Evolutionary conservation across 2,329 filamentous ascomycete species (phyloP).

Genomic region (Colletotrichum eleusines): DNA sequence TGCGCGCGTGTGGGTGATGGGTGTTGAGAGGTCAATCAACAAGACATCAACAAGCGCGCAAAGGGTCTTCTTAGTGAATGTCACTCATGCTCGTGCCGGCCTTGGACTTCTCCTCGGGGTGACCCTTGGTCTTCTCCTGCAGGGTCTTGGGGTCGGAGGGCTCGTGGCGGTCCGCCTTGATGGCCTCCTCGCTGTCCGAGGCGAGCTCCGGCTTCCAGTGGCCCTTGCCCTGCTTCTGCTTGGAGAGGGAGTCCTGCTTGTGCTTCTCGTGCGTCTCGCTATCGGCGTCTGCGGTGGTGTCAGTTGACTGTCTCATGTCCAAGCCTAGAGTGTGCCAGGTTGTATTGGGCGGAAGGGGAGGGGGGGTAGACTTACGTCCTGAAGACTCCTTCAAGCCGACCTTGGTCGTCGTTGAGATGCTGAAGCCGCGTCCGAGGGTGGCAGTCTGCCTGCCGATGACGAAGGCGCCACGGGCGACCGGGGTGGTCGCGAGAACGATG

Average conservation of each 20-base stretch:
- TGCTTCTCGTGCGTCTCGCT: constrained; percentile 68
- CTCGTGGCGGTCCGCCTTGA: constrained; percentile 73
- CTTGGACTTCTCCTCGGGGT: constrained; percentile 62
- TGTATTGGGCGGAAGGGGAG: background rate
- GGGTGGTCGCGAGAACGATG: constrained; percentile 45
- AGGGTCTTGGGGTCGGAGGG: constrained; percentile 60
- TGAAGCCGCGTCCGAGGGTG: constrained; percentile 43
- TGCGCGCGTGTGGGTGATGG: background rate
- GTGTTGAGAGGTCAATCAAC: background rate
- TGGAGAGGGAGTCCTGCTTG: constrained; percentile 71
- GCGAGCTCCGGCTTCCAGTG: constrained; percentile 85
- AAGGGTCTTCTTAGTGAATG: constrained; percentile 36
- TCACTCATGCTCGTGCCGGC: constrained; percentile 62
- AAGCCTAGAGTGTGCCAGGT: no score
- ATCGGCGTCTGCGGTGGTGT: constrained; percentile 49
- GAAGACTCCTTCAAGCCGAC: constrained; percentile 55
- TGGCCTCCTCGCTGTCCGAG: constrained; percentile 81
- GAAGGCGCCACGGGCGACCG: constrained; percentile 45
- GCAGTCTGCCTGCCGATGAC: constrained; percentile 45
- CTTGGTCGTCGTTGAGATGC: constrained; percentile 47
- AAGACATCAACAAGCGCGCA: no score
- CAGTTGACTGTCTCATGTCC: constrained; percentile 28
- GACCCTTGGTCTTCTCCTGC: constrained; percentile 70
- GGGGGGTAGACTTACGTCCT: constrained; percentile 48
- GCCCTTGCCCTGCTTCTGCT: constrained; percentile 76